Conservation (phyloP, 768 basidiomycete species). For the Holtermanniella nyarrowii region DNA sequence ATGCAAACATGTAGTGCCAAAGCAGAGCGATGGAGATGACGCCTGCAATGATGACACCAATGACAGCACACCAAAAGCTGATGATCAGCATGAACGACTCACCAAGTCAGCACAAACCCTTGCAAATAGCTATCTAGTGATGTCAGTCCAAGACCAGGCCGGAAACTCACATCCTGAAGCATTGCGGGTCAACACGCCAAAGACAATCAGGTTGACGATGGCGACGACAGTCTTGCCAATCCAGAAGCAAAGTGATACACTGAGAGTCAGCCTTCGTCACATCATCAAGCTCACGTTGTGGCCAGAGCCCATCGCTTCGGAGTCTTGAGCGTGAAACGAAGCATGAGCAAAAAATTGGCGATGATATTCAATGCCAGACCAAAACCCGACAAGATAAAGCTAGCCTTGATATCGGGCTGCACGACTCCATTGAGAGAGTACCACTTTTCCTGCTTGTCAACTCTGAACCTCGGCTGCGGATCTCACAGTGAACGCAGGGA, state of each 20-base stretch:
- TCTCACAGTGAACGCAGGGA: conserved; percentile 40
- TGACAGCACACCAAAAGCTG: conserved; percentile 33
- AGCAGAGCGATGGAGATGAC: conserved; percentile 24
- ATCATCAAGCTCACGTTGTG: conserved; percentile 13
- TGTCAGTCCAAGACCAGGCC: background rate
- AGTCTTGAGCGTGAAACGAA: conserved; percentile 34
- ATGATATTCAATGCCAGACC: conserved; percentile 36
- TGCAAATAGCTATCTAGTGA: background rate
- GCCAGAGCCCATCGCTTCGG: conserved; percentile 21
- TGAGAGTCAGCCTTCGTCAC: background rate
- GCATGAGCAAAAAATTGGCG: conserved; percentile 39
- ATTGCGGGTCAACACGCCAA: conserved; percentile 25
- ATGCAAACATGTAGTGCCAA: conserved; percentile 25
- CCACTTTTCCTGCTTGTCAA: conserved; percentile 30
- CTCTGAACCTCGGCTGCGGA: background rate
- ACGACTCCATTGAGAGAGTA: conserved; percentile 23
- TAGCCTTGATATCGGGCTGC: conserved; percentile 32
- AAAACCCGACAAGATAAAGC: conserved; percentile 22
- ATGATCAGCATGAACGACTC: conserved; percentile 2
- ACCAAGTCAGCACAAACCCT: background rate
- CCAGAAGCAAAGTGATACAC: conserved; percentile 35
- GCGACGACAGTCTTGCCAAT: conserved; percentile 38
- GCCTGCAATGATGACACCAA: conserved; percentile 20
- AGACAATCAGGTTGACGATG: conserved; percentile 29
- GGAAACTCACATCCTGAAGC: conserved; percentile 6